These are phyloP conservation scores for Fusarium hainanense DNA, from an alignment of 2,329 filamentous ascomycete genomes.

Conservation along the genomic window DNA sequence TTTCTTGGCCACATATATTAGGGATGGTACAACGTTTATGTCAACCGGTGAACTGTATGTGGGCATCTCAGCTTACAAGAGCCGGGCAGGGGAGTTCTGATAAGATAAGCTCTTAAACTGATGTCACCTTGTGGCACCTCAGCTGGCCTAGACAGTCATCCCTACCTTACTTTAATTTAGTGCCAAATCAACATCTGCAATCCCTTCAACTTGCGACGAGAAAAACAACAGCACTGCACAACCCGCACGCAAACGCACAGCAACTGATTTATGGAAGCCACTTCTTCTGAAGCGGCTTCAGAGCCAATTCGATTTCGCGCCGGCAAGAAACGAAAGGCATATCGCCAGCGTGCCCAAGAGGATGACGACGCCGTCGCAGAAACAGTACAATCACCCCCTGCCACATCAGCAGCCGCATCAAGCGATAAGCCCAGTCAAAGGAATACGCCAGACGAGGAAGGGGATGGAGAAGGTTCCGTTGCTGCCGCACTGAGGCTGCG, in stretches of 20 bases:
- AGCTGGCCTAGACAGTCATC: not conserved
- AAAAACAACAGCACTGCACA: not conserved
- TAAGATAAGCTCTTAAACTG: conserved; percentile 35
- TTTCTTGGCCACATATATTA: not conserved
- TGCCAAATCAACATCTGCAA: conserved; percentile 1
- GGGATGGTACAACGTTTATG: conserved; percentile 12
- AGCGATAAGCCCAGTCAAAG: conserved; percentile 11
- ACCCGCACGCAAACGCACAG: not conserved
- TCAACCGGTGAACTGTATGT: conserved; percentile 1
- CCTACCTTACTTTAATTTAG: not conserved
- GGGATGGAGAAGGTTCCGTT: conserved; percentile 50
- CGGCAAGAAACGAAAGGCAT: conserved; percentile 69
- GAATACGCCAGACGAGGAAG: conserved; percentile 42
- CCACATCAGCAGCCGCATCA: conserved; percentile 7
- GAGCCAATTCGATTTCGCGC: conserved; percentile 64
- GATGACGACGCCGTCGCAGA: conserved; percentile 37
- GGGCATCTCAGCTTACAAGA: conserved; percentile 4
- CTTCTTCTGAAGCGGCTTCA: conserved; percentile 13
- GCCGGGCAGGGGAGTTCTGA: conserved; percentile 9
- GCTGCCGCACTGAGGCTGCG: conserved; percentile 65
- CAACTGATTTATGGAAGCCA: conserved; percentile 32
- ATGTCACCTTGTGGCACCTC: conserved; percentile 27
- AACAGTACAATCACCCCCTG: conserved; percentile 5
- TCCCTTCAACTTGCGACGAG: conserved; percentile 7
- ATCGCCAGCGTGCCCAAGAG: conserved; percentile 62